Percentiles rank a stretch among this genome's conserved stretches.
These are phyloP conservation scores for Rhizopogon rudus DNA, from an alignment of 768 basidiomycete genomes.

Conservation along the genomic window DNA sequence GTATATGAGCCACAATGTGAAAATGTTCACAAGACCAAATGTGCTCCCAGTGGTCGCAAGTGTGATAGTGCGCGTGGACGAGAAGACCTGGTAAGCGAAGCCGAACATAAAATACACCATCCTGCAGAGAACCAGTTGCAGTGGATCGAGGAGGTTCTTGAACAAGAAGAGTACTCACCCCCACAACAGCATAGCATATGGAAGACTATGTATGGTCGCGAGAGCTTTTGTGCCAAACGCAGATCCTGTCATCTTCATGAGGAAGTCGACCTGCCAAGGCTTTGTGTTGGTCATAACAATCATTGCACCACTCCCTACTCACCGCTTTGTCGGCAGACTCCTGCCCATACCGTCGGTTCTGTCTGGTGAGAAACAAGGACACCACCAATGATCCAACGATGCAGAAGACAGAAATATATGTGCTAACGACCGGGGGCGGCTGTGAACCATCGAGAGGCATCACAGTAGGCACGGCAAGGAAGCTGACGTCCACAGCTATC, in stretches of 20 bases:
- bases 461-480: neutral
- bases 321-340: slow-evolving; percentile 25
- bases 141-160: neutral
- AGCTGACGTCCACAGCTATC: slow-evolving; percentile 2
- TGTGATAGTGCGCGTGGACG: neutral
- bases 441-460: too few species aligned
- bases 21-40: slow-evolving; percentile 11
- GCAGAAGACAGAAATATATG: slow-evolving; percentile 32
- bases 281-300: neutral
- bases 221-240: slow-evolving; percentile 15
- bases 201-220: slow-evolving; percentile 28
- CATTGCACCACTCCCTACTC: neutral
- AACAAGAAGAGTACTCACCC: neutral
- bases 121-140: slow-evolving; percentile 3
- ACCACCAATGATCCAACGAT: slow-evolving; percentile 30
- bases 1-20: slow-evolving; percentile 14
- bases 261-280: slow-evolving; percentile 1
- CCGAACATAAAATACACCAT: slow-evolving; percentile 21
- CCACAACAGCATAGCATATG: slow-evolving; percentile 28
- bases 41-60: slow-evolving; percentile 11
- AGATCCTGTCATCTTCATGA: slow-evolving; percentile 1
- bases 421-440: slow-evolving; percentile 5
- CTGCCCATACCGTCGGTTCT: slow-evolving; percentile 21
- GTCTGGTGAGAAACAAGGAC: slow-evolving; percentile 30
- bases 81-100: slow-evolving; percentile 8